These are phyloP conservation scores for Akanthomyces muscarius DNA, from an alignment of 2,329 filamentous ascomycete species.

Conservation along the genomic window DNA sequence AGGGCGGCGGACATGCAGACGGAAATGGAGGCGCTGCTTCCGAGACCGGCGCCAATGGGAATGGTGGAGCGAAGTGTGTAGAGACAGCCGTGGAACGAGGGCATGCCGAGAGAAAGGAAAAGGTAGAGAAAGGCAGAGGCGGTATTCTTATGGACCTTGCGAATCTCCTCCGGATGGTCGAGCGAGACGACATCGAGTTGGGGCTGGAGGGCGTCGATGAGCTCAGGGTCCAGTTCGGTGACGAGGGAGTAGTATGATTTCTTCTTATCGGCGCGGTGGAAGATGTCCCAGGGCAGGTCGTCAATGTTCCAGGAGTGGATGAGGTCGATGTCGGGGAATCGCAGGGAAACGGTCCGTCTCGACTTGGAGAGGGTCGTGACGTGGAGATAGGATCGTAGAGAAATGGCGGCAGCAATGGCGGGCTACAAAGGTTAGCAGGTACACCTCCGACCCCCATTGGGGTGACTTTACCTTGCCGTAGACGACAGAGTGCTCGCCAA, in stretches of 20 bases:
- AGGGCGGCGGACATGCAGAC: conserved; percentile 84
- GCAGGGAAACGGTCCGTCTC: conserved; percentile 78
- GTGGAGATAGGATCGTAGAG: conserved; percentile 91
- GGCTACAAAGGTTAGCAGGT: conserved; percentile 46
- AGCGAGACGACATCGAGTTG: conserved; percentile 70
- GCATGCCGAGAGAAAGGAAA: conserved; percentile 79
- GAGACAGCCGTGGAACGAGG: conserved; percentile 72
- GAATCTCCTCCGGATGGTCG: conserved; percentile 61
- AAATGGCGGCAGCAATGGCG: conserved; percentile 92
- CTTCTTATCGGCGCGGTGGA: conserved; percentile 78
- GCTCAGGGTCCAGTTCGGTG: conserved; percentile 76
- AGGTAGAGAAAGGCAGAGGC: conserved; percentile 88
- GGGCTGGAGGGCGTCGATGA: conserved; percentile 76
- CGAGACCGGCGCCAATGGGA: conserved; percentile 84
- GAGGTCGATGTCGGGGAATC: conserved; percentile 87
- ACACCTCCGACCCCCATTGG: background rate
- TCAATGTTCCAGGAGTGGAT: conserved; percentile 94
- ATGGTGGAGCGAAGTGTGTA: conserved; percentile 93
- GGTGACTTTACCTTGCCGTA: conserved; percentile 70
- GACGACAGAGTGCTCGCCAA: conserved; percentile 97
- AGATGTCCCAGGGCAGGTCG: conserved; percentile 79
- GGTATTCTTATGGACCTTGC: conserved; percentile 79
- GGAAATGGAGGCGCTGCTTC: conserved; percentile 89
- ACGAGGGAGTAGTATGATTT: conserved; percentile 92
- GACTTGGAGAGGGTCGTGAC: conserved; percentile 93